Base-by-base conservation (phyloP, 768 basidiomycete genomes). In the Russula virescens region DNA sequence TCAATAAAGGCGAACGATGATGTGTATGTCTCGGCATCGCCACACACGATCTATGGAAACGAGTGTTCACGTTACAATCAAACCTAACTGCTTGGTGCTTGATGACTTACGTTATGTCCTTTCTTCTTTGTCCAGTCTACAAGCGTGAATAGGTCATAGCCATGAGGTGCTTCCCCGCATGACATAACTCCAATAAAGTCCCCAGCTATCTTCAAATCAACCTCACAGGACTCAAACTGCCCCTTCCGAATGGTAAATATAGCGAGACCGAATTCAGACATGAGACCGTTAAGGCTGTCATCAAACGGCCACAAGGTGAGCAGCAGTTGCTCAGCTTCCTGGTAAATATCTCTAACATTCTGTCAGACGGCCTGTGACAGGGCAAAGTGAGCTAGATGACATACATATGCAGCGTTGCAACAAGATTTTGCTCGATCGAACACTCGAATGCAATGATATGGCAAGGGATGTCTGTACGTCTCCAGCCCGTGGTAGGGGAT, bases 151-250 rank as follows among this genome's bases (percentile, higher is more conserved):
- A 25, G n/a, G 28, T 56, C 55, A 7, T 1, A 46, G 42, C 13
- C 38, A 46, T 25, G 2, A 9, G 43, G 45, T 21, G 18, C 11
- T 25, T 14, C 14, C 31, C 47, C 35, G 9, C 57, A 38, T 0
- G 23, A 25, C 56, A 58, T 58, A 34, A 58, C 23, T 11, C 34
- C 47, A 3, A 58, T 18, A 40, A 58, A 49, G 9, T 58, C 57
- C 19, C 57, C 46, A 19, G 23, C 57, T 23, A 58, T 58, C 57
- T 58, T 58, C 57, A 58, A 49, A 10, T 58, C 57, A 25, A 49
- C 47, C 18, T 40, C 18, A 14, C 13, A n/a, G 19, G 34, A 38
- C 25, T 21, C 35, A 18, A 48, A 38, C 19, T 19, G 1, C 35
- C 47, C 47, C 13, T 58, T 16, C 47, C 23, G 2, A 8, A 58